Conservation (phyloP, 1,284 basidiomycete species). For the Meripilus lineatus region DNA sequence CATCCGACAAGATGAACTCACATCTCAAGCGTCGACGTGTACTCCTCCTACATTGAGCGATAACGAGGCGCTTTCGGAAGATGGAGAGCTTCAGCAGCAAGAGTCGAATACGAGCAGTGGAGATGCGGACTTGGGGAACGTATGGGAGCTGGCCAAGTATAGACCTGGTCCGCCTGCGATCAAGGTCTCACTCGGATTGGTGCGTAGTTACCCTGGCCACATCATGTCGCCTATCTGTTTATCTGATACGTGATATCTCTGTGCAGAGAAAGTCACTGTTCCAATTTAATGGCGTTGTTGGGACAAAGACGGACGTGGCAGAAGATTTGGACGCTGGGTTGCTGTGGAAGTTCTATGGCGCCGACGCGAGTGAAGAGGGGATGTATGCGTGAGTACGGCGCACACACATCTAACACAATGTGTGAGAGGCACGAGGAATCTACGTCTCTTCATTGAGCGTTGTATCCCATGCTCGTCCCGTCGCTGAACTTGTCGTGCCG, state of each 20-base stretch:
- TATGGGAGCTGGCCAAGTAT: constrained; percentile 57
- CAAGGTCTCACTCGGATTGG: constrained; percentile 66
- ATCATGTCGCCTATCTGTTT: constrained; percentile 5
- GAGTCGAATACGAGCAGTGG: too few relatives aligned
- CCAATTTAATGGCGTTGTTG: constrained; percentile 41
- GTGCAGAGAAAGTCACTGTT: constrained; percentile 38
- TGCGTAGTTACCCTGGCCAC: constrained; percentile 17
- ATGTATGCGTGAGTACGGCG: constrained; percentile 2
- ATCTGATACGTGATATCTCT: neutral
- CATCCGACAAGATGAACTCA: too few relatives aligned
- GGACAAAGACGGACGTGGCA: constrained; percentile 36
- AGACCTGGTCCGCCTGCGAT: constrained; percentile 53
- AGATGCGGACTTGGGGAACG: too few relatives aligned
- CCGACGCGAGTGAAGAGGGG: neutral
- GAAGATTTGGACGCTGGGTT: constrained; percentile 41
- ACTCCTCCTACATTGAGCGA: too few relatives aligned
- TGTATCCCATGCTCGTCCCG: too few relatives aligned
- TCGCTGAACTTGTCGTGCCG: too few relatives aligned
- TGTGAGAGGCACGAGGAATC: too few relatives aligned
- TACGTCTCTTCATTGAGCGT: too few relatives aligned
- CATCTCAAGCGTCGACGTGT: too few relatives aligned
- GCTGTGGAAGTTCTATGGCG: constrained; percentile 38
- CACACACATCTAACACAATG: too few relatives aligned
- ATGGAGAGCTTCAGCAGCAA: too few relatives aligned
- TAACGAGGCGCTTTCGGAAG: constrained; percentile 1